Evolutionary conservation across 345 rosid species (phyloP).

Genomic region (Aquilaria yunnanensis): DNA sequence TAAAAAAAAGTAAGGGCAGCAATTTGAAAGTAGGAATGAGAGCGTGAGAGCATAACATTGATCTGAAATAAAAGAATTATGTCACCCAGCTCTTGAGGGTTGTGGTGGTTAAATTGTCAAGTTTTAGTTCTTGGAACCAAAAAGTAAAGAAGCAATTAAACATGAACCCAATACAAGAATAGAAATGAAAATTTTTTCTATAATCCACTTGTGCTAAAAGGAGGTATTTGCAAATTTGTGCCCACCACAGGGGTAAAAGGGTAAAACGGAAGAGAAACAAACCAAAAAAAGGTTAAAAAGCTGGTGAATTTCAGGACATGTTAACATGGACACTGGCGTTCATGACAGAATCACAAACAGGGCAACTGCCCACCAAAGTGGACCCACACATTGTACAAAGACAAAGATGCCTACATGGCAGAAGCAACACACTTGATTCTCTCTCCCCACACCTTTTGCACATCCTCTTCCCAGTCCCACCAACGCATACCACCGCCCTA

Average conservation of each 20-base stretch:
- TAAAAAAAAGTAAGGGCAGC: background rate
- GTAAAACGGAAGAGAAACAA: background rate
- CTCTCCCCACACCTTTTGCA: slow-evolving; percentile 62
- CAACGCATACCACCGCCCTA: slow-evolving; percentile 4
- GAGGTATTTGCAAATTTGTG: slow-evolving; percentile 8
- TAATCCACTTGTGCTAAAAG: slow-evolving; percentile 3
- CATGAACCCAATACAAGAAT: background rate
- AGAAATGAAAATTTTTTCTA: slow-evolving; percentile 3
- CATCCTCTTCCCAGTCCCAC: slow-evolving; percentile 14
- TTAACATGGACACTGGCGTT: slow-evolving; percentile 63
- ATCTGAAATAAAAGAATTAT: background rate
- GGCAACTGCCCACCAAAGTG: slow-evolving; percentile 35
- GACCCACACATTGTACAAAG: slow-evolving; percentile 67
- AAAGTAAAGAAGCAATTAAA: background rate
- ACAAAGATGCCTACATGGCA: slow-evolving; percentile 89
- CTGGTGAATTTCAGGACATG: slow-evolving; percentile 29
- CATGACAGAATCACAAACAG: slow-evolving; percentile 42
- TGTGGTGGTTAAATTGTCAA: too few species aligned
- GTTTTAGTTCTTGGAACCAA: too few species aligned
- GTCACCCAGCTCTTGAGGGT: background rate
- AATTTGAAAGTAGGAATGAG: background rate
- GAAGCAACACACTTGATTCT: slow-evolving; percentile 64
- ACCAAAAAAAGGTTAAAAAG: slow-evolving; percentile 5
- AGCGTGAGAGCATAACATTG: background rate
- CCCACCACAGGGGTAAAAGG: background rate